These are phyloP conservation scores for Phytophthora colocasiae DNA, from an alignment of 352 stramenopile species.

Conservation along the genomic window DNA sequence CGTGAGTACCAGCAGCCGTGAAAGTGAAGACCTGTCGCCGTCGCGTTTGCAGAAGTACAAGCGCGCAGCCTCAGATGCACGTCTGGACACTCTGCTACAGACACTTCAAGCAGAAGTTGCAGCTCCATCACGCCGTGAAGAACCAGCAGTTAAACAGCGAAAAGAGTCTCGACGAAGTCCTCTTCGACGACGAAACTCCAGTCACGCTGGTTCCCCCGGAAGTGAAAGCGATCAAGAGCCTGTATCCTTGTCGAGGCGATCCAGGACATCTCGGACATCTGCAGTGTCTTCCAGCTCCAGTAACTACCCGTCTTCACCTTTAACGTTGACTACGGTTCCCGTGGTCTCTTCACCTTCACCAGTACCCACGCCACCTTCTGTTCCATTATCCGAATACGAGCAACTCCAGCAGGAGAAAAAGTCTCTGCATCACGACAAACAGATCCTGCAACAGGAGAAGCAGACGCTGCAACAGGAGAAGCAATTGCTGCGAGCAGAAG, in stretches of 20 bases:
- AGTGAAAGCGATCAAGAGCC: conserved; percentile 22
- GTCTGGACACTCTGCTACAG: conserved; percentile 38
- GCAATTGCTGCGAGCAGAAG: conserved; percentile 16
- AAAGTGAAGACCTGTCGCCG: conserved; percentile 17
- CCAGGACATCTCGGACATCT: conserved; percentile 17
- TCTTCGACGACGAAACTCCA: conserved; percentile 24
- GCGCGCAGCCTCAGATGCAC: conserved; percentile 33
- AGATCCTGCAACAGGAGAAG: conserved; percentile 42
- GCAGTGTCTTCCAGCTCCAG: conserved; percentile 8
- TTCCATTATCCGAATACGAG: conserved; percentile 45
- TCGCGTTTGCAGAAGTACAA: conserved; percentile 25
- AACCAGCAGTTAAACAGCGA: conserved; percentile 15
- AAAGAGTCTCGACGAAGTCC: conserved; percentile 25
- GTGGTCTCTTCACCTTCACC: background rate
- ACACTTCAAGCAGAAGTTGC: conserved; percentile 37
- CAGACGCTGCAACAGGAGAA: conserved; percentile 51
- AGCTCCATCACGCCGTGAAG: conserved; percentile 9
- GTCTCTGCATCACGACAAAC: conserved; percentile 41
- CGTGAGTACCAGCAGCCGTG: conserved; percentile 7
- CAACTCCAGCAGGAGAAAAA: conserved; percentile 45
- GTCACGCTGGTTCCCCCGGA: conserved; percentile 6
- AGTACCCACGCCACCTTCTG: conserved; percentile 2
- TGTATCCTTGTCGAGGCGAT: conserved; percentile 10
- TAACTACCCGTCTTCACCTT: conserved; percentile 11
- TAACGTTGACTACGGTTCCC: conserved; percentile 13